Conservation (phyloP, 2,329 filamentous ascomycete genomes). For the Intubia oerlemansii region DNA sequence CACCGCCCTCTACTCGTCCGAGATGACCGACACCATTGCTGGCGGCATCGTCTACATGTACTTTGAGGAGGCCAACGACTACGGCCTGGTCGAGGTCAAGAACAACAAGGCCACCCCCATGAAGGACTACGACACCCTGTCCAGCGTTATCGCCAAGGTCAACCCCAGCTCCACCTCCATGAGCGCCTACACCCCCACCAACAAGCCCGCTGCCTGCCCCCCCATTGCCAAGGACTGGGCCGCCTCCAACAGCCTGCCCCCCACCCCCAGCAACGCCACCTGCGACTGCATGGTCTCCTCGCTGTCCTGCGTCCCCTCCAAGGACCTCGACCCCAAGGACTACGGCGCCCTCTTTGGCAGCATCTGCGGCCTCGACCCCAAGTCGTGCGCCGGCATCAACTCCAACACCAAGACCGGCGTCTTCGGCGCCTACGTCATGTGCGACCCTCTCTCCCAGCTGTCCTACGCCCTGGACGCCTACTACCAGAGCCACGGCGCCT, state of each 20-base stretch:
- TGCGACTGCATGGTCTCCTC: slow-evolving; percentile 72
- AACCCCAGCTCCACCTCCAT: slow-evolving; percentile 44
- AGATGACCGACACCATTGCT: slow-evolving; percentile 79
- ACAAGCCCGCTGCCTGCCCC: slow-evolving; percentile 55
- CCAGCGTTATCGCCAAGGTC: slow-evolving; percentile 45
- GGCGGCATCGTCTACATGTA: slow-evolving; percentile 99
- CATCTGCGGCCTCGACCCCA: slow-evolving; percentile 39
- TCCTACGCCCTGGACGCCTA: slow-evolving; percentile 55
- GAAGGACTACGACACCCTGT: slow-evolving; percentile 54
- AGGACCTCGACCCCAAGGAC: slow-evolving; percentile 31
- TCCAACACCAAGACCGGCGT: slow-evolving; percentile 43
- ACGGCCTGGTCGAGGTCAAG: slow-evolving; percentile 48
- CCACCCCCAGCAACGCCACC: slow-evolving; percentile 54
- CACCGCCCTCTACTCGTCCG: slow-evolving; percentile 48
- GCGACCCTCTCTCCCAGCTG: slow-evolving; percentile 47
- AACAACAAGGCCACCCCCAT: slow-evolving; percentile 37
- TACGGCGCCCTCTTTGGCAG: slow-evolving; percentile 51
- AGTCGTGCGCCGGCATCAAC: slow-evolving; percentile 45
- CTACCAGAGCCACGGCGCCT: slow-evolving; percentile 35
- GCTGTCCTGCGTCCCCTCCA: slow-evolving; percentile 46
- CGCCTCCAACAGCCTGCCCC: slow-evolving; percentile 52
- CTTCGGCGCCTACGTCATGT: slow-evolving; percentile 66
- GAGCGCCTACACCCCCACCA: slow-evolving; percentile 49
- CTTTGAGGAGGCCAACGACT: slow-evolving; percentile 79
- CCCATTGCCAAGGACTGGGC: slow-evolving; percentile 42